Conservation (phyloP, 768 basidiomycete species). For the Cantharellus anzutake region DNA sequence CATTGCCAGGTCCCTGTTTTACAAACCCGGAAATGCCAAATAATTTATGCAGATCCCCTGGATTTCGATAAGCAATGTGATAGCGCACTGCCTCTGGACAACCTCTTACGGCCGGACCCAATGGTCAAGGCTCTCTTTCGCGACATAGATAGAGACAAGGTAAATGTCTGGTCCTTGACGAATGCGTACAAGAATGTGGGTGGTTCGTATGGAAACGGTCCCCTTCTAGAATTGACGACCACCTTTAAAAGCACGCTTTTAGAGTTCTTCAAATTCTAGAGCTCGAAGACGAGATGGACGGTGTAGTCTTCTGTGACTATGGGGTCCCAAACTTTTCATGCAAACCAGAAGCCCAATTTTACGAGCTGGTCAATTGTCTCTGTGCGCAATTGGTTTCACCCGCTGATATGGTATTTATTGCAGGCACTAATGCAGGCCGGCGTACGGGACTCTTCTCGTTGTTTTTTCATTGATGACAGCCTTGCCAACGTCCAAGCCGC, state of each 20-base stretch:
- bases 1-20: neutral
- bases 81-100: conserved; percentile 62
- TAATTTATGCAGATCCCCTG: conserved; percentile 36
- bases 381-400: neutral
- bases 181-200: conserved; percentile 63
- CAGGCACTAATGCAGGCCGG: conserved; percentile 50
- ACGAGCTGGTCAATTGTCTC: conserved; percentile 28
- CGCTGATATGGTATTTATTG: conserved; percentile 1
- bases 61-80: conserved; percentile 78
- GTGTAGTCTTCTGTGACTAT: conserved; percentile 68
- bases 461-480: conserved; percentile 68
- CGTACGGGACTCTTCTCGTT: conserved; percentile 44
- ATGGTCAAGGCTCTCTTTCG: conserved; percentile 43
- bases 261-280: conserved; percentile 59
- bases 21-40: neutral
- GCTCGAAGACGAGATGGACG: conserved; percentile 51
- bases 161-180: conserved; percentile 69
- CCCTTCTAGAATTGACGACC: neutral
- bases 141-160: conserved; percentile 61
- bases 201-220: conserved; percentile 4
- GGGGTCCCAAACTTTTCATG: conserved; percentile 43
- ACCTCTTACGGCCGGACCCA: conserved; percentile 51
- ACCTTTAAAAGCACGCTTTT: conserved; percentile 43
- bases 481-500: conserved; percentile 50
- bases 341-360: conserved; percentile 65